Base-by-base conservation (phyloP, 2,329 filamentous ascomycete species). In the Trematosphaeria pertusa region DNA sequence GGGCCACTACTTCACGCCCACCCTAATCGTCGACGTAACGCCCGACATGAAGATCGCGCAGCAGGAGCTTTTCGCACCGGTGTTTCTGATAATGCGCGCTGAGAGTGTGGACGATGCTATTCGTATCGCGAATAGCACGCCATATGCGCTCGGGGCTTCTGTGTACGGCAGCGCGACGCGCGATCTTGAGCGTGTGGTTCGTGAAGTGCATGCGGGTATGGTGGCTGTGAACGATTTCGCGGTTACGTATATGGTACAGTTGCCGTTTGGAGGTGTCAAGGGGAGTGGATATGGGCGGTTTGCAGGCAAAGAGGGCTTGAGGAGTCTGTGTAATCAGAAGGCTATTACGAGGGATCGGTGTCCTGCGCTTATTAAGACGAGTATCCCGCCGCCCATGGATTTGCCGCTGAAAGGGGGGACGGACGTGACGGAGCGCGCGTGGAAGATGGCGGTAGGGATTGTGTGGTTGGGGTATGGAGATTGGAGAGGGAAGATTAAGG, bases 171-270 rank as follows among this genome's bases (percentile, higher is more conserved):
- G 60, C n/a, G 55, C 55, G 5, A 82, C 87, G 49, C 80, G 83
- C 46, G 77, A 78, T 1, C 77, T 96, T 1, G 73, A 81, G 12
- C 76, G 76, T 12, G 84, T 95, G 20, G 84, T 93, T 1, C 73
- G 73, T 15, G 83, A 84, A 18, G 80, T 97, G 40, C 84, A 87
- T 52, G 86, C 88, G 0, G 94, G 94, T 34, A 97, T 96, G 88
- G 89, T 97, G 0, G 86, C 91, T 18, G 84, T 99, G 59, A 99
- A 99, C 70, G 94, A 99, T 75, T 99, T 99, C 65, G 94, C 87
- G 15, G 87, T 86, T 20, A 97, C 86, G 72, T 99, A 99, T 68
- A 91, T 93, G 41, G 92, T 96, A 6, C 91, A 96, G 73, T 76
- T 99, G 30, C 94, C 94, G 0, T 99, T 99, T 72, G 94, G 94